These are phyloP conservation scores for Leccinum pellstonianum DNA, from an alignment of 768 basidiomycete species.

Conservation along the genomic window DNA sequence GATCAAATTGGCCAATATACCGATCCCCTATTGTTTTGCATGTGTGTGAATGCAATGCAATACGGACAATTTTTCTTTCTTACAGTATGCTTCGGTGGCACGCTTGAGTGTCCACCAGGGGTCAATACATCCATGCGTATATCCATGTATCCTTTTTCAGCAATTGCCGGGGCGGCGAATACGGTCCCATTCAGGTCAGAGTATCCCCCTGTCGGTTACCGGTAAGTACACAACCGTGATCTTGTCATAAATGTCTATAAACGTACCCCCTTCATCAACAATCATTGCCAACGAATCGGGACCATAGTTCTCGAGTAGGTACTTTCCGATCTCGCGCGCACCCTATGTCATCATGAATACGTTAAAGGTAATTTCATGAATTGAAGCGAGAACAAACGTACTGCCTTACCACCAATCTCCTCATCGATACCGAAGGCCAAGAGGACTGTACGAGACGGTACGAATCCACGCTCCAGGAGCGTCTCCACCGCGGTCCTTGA, in stretches of 20 bases:
- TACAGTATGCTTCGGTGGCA: not conserved
- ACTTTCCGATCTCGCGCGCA: not conserved
- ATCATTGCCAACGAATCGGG: not conserved
- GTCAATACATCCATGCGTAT: not conserved
- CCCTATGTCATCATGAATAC: not conserved
- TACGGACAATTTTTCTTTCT: not conserved
- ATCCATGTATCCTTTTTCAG: not conserved
- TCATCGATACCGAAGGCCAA: not conserved
- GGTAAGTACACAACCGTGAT: not conserved
- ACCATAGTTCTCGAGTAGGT: not conserved
- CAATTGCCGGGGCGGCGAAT: not conserved
- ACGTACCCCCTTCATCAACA: not conserved
- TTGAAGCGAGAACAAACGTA: not conserved
- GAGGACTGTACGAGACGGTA: not conserved
- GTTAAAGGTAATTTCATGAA: not conserved
- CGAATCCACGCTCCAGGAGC: not conserved
- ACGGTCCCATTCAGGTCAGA: not conserved
- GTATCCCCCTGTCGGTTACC: not conserved
- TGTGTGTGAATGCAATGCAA: not conserved
- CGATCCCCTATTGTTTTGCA: no score
- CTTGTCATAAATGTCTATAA: not conserved
- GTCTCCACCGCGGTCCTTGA: no score
- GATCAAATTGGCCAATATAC: no score
- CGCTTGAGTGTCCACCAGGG: not conserved
- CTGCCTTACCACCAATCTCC: not conserved